Evolutionary conservation across 108 stramenopile species (phyloP), one percentile per base, ranked within the genome.

Genomic region (Mayamaea pseudoterrestris): DNA sequence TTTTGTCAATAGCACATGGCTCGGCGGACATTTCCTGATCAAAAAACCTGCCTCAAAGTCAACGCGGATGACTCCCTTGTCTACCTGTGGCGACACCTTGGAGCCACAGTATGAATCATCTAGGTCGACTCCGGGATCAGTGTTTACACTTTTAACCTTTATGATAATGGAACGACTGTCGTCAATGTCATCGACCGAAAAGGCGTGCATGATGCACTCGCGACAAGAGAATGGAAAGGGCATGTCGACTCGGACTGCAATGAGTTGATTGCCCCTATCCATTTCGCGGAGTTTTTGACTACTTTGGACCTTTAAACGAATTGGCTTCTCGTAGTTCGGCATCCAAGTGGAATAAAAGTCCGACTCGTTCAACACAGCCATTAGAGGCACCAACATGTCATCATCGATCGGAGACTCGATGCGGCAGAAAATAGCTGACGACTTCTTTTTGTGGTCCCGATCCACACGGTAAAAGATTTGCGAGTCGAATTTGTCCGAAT

Each of bases 341-440:
- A 80, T 63, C 83, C 83, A 86, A 4, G 63, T 68, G 1, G 35
- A 30, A 50, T 86, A 86, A 44, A 86, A 50, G 23, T 66, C 59
- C 17, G 66, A 73, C 56, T 86, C 83, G 43, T 86, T 86, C 8
- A 86, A 52, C 7, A 78, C 79, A 34, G 75, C 61, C 18, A 86
- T 43, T 5, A 86, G 36, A 0, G 83, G 79, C 3, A 80, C 74
- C 25, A 86, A 28, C 23, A 81, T 47, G n/a, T 29, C 44, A 12
- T 53, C 35, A 16, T 60, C 57, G 24, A 86, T 64, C 1, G 74
- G 71, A 12, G 71, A 78, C 61, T 80, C 79, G 18, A 84, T 65
- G 7, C 82, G 32, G 24, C 65, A 69, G n/a, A 59, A 67, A 17
- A 83, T 30, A n/a, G n/a, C n/a, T n/a, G n/a, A n/a, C n/a, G n/a